These are phyloP conservation scores for Mycosphaerella sp. DNA, from an alignment of 2,329 filamentous ascomycete species.

Conservation along the genomic window DNA sequence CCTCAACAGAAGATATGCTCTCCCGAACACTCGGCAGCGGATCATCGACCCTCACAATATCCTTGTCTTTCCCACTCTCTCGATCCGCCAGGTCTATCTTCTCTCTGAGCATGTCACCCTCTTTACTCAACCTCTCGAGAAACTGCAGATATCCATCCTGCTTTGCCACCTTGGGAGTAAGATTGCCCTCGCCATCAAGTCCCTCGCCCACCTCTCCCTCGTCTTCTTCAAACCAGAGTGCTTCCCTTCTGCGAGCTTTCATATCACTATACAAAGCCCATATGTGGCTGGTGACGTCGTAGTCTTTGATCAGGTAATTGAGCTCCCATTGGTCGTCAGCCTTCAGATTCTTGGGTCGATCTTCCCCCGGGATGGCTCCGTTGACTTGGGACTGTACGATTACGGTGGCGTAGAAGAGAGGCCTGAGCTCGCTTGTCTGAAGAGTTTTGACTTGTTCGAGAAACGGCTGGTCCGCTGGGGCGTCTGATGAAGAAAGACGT, in stretches of 20 bases:
- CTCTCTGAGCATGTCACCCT: slow-evolving; percentile 55
- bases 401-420: slow-evolving; percentile 63
- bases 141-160: slow-evolving; percentile 41
- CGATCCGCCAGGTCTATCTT: slow-evolving; percentile 48
- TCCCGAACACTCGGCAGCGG: slow-evolving; percentile 12
- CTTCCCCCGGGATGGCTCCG: slow-evolving; percentile 47
- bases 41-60: slow-evolving; percentile 32
- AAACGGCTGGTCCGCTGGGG: slow-evolving; percentile 8
- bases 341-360: slow-evolving; percentile 51
- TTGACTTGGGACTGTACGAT: slow-evolving; percentile 68
- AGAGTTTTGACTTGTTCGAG: slow-evolving; percentile 10
- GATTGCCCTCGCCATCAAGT: slow-evolving; percentile 12
- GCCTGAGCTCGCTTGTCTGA: slow-evolving; percentile 20
- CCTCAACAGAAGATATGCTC: slow-evolving; percentile 23
- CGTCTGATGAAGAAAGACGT: slow-evolving; percentile 4
- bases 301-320: slow-evolving; percentile 69
- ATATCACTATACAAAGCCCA: slow-evolving; percentile 50
- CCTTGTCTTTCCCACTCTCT: slow-evolving; percentile 42
- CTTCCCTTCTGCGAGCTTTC: slow-evolving; percentile 50
- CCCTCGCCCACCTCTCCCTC: slow-evolving; percentile 25
- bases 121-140: slow-evolving; percentile 44
- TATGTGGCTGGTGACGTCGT: slow-evolving; percentile 37
- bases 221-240: slow-evolving; percentile 39
- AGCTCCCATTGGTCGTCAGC: slow-evolving; percentile 57
- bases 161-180: slow-evolving; percentile 32